Evolutionary conservation across 148 eudicot species (phyloP), one percentile per base, ranked within the genome.

Genomic region (Rhododendron ferrugineum): DNA sequence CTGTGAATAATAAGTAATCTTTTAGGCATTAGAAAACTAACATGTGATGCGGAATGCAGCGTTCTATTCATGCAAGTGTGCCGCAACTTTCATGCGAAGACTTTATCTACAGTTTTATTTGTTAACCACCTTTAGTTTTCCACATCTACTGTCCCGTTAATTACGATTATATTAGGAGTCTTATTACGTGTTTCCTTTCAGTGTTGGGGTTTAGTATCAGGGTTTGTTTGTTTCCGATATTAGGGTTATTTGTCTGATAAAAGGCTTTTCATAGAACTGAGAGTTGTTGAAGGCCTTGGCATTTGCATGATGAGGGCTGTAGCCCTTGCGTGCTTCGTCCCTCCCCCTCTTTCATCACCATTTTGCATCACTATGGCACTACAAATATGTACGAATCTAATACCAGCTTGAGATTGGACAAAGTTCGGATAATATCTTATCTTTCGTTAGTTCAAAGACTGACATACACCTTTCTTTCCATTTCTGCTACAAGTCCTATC

Each of bases 1-100:
- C 98, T 70, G 73, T 93, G 81, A 83, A 84, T 18, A 86, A 68
- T 26, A 28, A 8, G 28, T 23, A 37, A 56, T 2, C 23, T 44
- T 82, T 64, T 62, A 40, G 50, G 30, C 30, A 56, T 36, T 56
- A 54, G 83, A 56, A 42, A 30, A 56, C 28, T 34, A 40, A 11
- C 32, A 37, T 68, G 74, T 28, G 74, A 32, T 70, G 37, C 37
- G 0, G 20, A 30, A 68, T 68, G 36, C 15, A 28, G 36, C 16
- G 16, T 68, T 30, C 74, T 68, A 32, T 70, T 70, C 37, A 70
- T 70, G 7, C 40, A 70, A 11, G 40, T 70, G 75, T 70, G 75
- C 75, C 20, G 2, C 75, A 70, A 70, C 75, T 70, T 70, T 70
- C 75, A 70, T 32, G 75, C 20, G 0, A 4, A 30, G 40, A 14